Base-by-base conservation (phyloP, 78 protist genomes). In the Speleostelium caveatum region DNA sequence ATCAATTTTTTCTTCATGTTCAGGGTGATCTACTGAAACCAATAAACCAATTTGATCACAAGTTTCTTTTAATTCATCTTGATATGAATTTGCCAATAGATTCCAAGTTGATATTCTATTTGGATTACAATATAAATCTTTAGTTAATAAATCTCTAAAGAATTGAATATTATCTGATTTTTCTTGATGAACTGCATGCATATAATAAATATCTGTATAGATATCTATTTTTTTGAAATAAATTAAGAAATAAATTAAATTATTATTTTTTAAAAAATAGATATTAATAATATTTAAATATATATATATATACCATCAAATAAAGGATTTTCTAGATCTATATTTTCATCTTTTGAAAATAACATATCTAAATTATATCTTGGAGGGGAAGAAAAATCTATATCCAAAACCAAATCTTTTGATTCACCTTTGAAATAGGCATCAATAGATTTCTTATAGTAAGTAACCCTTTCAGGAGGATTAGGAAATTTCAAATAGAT, bases 81-180 rank as follows among this genome's bases (percentile, higher is more conserved):
- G 61, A 30, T 66, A 67, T 17, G 55, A 36, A 36, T 56, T 49
- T 26, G 75, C 39, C 33, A 80, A 28, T 4, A 45, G 24, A 17
- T 51, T n/a, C 89, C 89, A 80, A 33, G 89, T 30, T 7, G 14
- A 56, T 2, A 66, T 67, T 49, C 89, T 51, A 26, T 68, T 80
- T 33, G 89, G 89, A 39, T 80, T 80, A 32, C 73, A 80, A 68
- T 80, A 67, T 19, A 80, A 49, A 68, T 80, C 89, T 33, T 80
- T 67, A 17, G 51, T 21, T n/a, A 72, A 21, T 1, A 72, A 28
- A 2, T 35, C 21, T 30, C 78, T 56, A 10, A 30, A 72, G 42
- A 41, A 26, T 3, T 8, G 19, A 24, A 30, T 6, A 4, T 72
- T 53, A n/a, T 51, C 45, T 30, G 30, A 24, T 24, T 72, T 72